Evolutionary conservation across 306 rosid genomes (phyloP).

Genomic region (Fagus sylvatica): DNA sequence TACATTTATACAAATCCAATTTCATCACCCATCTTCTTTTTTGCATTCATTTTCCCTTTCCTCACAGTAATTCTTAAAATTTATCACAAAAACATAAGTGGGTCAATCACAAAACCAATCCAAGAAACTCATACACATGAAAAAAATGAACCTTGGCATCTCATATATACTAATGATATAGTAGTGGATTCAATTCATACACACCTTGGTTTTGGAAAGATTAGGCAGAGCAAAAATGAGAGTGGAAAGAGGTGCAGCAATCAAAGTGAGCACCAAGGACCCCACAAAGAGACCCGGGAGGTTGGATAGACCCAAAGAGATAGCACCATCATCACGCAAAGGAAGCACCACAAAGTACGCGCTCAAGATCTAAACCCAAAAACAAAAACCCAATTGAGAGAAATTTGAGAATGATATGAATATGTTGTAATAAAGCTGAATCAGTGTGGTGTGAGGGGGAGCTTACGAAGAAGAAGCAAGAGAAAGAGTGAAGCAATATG

Average conservation of each 20-base stretch:
- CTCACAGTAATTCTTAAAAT: not conserved
- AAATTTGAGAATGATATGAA: not conserved
- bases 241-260: conserved; percentile 86
- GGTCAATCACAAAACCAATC: not conserved
- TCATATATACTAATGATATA: not conserved
- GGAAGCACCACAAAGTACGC: conserved; percentile 96
- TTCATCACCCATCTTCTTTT: too few relatives aligned
- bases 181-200: not conserved
- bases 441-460: not conserved
- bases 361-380: conserved; percentile 70
- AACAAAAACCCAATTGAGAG: not conserved
- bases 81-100: not conserved
- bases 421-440: not conserved
- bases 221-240: conserved; percentile 73
- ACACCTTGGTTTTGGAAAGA: conserved; percentile 71
- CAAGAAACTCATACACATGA: not conserved
- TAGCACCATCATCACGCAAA: conserved; percentile 93
- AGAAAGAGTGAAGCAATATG: conserved; percentile 71
- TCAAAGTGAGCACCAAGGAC: conserved; percentile 72
- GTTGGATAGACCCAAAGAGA: conserved; percentile 81
- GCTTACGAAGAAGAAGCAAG: conserved; percentile 91
- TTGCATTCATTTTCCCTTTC: too few relatives aligned
- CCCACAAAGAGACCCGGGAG: conserved; percentile 80
- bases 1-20: too few relatives aligned
- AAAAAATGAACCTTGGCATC: not conserved